Base-by-base conservation (phyloP, 192 early-diverging fungal genomes). In the Dissophora ornata region DNA sequence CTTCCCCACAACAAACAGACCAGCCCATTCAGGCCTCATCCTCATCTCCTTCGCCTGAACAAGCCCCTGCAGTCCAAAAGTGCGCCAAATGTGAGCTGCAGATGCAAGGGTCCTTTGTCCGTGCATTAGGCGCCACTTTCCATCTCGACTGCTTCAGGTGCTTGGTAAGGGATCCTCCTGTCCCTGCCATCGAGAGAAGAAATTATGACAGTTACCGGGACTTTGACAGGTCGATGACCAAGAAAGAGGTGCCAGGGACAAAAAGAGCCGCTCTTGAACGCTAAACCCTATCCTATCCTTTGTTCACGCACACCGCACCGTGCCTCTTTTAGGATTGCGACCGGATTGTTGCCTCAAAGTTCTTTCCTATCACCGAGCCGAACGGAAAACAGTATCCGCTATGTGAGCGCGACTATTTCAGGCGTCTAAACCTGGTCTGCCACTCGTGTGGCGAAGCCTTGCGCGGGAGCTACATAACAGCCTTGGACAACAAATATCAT, bases 71-170 rank as follows among this genome's bases (percentile, higher is more conserved):
- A 53, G 62, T 53, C 16, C 62, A 65, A 45, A 64, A 52, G 25
- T 96, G 95, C 63, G 77, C 83, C 11, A 79, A 84, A 60, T 98
- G 97, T 71, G 79, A 79, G 24, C 75, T 81, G 49, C 67, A 83
- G 57, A 89, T 99, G 62, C 84, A 90, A 26, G 94, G 93, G 57
- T 96, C 97, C 71, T 93, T 94, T 83, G 95, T 99, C 59, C 85
- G 93, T 29, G 93, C 96, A 36, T 74, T 94, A 57, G 87, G 88
- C 54, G 86, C 86, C n/a, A 88, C 90, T 54, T 98, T 89, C 80
- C 97, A 99, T 79, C 83, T 97, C 44, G 90, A 97, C 48, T 99
- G 97, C 74, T 98, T 99, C 59, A 90, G 88, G 44, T 99, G 97
- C 64, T 79, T 90, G 87, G 97, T 97, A 69, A 60, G 48, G 15